Evolutionary conservation across 2,329 filamentous ascomycete genomes (phyloP).

Genomic region (Fusarium nisikadoi): DNA sequence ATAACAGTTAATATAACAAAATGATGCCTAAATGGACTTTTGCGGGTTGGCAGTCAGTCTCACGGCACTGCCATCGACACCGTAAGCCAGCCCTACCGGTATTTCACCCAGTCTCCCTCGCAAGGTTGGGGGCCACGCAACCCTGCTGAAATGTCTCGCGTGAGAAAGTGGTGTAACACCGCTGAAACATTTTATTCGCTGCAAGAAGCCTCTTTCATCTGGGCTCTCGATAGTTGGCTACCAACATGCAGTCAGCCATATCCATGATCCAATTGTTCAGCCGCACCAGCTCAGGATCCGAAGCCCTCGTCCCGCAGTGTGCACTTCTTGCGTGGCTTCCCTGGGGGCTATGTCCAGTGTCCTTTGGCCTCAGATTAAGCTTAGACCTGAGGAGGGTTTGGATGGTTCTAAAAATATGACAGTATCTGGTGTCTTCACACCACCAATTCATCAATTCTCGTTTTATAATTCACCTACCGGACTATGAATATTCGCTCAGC

Average conservation of each 20-base stretch:
- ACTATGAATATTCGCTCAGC: not conserved
- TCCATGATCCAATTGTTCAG: not conserved
- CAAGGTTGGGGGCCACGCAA: not conserved
- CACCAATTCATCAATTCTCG: rapidly evolving
- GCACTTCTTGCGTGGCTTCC: not conserved
- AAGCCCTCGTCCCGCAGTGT: not conserved
- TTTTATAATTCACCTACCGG: not conserved
- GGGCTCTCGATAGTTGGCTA: not conserved
- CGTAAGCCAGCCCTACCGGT: not conserved
- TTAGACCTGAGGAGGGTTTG: not conserved
- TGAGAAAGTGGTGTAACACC: not conserved
- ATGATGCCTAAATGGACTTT: rapidly evolving
- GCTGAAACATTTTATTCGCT: not conserved
- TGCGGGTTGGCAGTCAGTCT: not conserved
- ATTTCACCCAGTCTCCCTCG: not conserved
- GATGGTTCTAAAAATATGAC: not conserved
- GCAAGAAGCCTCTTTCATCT: not conserved
- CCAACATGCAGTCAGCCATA: not conserved
- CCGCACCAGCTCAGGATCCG: not conserved
- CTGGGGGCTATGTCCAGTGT: not conserved
- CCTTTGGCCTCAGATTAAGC: not conserved
- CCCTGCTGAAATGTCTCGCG: not conserved
- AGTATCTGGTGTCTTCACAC: rapidly evolving
- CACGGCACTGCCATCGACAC: not conserved
- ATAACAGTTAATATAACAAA: too few species aligned